These are phyloP conservation scores for Candida tammaniensis DNA, from an alignment of 805 yeast species.

Conservation along the genomic window DNA sequence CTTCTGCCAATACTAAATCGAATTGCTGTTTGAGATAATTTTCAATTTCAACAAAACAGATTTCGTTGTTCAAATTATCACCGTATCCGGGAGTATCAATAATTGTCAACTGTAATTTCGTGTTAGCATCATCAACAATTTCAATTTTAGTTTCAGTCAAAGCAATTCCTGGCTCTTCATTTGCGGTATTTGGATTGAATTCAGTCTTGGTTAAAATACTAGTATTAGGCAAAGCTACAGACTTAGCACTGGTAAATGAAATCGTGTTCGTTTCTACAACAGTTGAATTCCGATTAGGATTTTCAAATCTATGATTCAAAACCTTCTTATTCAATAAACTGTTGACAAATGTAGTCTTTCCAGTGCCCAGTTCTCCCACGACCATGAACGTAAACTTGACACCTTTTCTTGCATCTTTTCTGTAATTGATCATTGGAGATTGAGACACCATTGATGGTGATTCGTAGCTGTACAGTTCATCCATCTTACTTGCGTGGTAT, in stretches of 20 bases:
- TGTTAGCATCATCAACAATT: conserved; percentile 56
- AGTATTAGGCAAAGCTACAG: conserved; percentile 53
- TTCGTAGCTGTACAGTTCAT: conserved; percentile 21
- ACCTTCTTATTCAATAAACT: conserved; percentile 61
- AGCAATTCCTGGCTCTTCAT: conserved; percentile 72
- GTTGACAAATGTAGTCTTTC: conserved; percentile 74
- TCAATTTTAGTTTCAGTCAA: conserved; percentile 66
- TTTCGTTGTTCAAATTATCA: conserved; percentile 65
- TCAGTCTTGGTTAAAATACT: conserved; percentile 52
- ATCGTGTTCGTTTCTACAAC: conserved; percentile 46
- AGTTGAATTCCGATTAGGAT: conserved; percentile 6
- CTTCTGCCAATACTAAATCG: conserved; percentile 78
- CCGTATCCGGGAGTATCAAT: conserved; percentile 79
- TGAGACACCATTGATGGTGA: conserved; percentile 25
- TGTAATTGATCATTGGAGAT: conserved; percentile 48
- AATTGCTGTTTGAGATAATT: conserved; percentile 73
- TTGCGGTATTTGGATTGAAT: conserved; percentile 60
- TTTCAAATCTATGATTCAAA: conserved; percentile 56
- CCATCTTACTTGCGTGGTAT: conserved; percentile 13
- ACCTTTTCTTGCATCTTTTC: conserved; percentile 71
- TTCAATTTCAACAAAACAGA: conserved; percentile 65
- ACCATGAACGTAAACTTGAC: conserved; percentile 71
- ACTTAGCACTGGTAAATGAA: conserved; percentile 55
- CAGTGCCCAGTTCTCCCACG: conserved; percentile 73
- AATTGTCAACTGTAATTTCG: conserved; percentile 54